Evolutionary conservation across 495 filamentous ascomycete genomes (phyloP), one percentile per base, ranked within the genome.

Genomic region (Pseudoneurospora amorphoporcata): DNA sequence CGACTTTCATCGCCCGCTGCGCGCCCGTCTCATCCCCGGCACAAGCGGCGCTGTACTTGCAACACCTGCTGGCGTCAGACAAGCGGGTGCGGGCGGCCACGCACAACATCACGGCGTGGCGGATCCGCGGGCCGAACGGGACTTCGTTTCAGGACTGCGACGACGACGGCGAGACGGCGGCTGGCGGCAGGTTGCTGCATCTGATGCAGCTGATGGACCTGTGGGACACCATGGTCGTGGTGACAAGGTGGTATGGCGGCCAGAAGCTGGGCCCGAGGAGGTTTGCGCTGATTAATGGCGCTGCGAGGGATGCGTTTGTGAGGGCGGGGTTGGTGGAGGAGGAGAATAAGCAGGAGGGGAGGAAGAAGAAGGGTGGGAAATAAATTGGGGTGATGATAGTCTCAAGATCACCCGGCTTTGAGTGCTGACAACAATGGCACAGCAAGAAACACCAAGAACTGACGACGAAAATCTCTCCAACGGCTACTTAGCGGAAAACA

Each of bases 131-230:
- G 0, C 78, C 82, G 0, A 86, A 86, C 73, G 77, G 78, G 8
- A 87, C 90, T 23, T 86, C 85, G 42, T 92, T 89, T 72, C 93
- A 98, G 79, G 95, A 99, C 81, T 97, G 91, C 78, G 91, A 99
- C 76, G 95, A 98, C 79, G 95, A 99, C 78, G 95, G 95, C 12
- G 95, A 99, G 84, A 92, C 91, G n/a, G 95, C 95, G 32, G 95
- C 95, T 5, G 95, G 95, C 1, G 89, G 91, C 0, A 87, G 95
- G 37, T 77, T 98, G 76, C 83, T 97, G 47, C 92, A 96, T 83
- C 82, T 99, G 68, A 90, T 99, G 90, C 92, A 97, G 84, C 78
- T 95, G 75, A 98, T 98, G 94, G 92, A 94, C 80, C 88, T 96
- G 9, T 97, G 93, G 92, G 88, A 95, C 80, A 88, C 91, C 8